Evolutionary conservation across 441 rosid species (phyloP).

Genomic region (Iberis amara): DNA sequence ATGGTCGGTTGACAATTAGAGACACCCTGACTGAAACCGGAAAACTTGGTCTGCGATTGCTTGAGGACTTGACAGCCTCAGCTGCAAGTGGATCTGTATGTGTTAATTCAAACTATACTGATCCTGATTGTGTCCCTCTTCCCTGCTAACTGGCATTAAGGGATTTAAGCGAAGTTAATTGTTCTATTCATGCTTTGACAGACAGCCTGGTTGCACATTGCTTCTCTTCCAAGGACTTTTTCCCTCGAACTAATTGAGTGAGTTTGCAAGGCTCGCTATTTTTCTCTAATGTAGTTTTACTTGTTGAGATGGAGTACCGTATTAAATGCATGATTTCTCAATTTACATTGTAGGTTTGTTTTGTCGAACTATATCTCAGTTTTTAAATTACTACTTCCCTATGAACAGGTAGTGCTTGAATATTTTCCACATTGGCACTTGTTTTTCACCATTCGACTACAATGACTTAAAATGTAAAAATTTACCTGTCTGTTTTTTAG

Average conservation of each 20-base stretch:
- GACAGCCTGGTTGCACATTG: constrained; percentile 80
- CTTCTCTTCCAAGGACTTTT: constrained; percentile 81
- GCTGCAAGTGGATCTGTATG: constrained; percentile 99
- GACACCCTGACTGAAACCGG: constrained; percentile 59
- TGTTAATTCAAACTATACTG: constrained; percentile 41
- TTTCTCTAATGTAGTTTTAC: constrained; percentile 7
- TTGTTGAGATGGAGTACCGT: constrained; percentile 10
- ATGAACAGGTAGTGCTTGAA: constrained; percentile 55
- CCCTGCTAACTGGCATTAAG: constrained; percentile 3
- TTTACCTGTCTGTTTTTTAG: constrained; percentile 46
- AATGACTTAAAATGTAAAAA: constrained; percentile 32
- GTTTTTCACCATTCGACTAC: constrained; percentile 25
- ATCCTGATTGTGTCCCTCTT: constrained; percentile 12
- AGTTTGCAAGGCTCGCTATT: constrained; percentile 37
- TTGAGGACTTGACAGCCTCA: constrained; percentile 99
- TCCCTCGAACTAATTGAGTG: constrained; percentile 93
- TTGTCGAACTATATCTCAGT: constrained; percentile 78
- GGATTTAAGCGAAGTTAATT: constrained; percentile 5
- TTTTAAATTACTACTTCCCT: constrained; percentile 71
- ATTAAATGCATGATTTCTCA: constrained; percentile 16
- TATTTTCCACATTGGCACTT: constrained; percentile 18
- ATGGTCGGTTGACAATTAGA: constrained; percentile 41
- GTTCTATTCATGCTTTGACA: constrained; percentile 35
- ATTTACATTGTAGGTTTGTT: constrained; percentile 64
- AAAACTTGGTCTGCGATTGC: constrained; percentile 86